Evolutionary conservation across 2,329 filamentous ascomycete genomes (phyloP).

Genomic region (Calonectria hawksworthii): DNA sequence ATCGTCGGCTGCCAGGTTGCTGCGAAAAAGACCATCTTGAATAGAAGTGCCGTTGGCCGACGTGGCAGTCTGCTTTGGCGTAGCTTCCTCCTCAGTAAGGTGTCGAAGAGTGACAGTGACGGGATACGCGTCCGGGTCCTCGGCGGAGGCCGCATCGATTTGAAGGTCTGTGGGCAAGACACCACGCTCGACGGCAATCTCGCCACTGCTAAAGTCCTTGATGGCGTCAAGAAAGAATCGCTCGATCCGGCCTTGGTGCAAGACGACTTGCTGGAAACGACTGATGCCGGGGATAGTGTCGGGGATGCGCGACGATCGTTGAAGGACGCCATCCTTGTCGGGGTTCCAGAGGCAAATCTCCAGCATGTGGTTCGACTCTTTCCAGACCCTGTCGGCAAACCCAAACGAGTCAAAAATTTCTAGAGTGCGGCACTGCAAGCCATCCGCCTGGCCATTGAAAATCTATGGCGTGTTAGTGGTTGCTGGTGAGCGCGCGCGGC

Average conservation of each 20-base stretch:
- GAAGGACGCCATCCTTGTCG: slow-evolving; percentile 68
- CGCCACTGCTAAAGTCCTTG: slow-evolving; percentile 27
- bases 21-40: slow-evolving; percentile 34
- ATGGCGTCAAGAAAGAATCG: slow-evolving; percentile 39
- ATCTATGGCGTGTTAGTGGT: slow-evolving; percentile 13
- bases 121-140: slow-evolving; percentile 30
- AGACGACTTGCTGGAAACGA: slow-evolving; percentile 74
- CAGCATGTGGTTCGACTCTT: slow-evolving; percentile 77
- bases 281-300: slow-evolving; percentile 74
- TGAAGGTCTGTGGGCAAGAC: slow-evolving; percentile 26
- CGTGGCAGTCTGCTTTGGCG: slow-evolving; percentile 30
- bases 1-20: slow-evolving; percentile 31
- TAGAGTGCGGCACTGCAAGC: slow-evolving; percentile 73
- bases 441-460: slow-evolving; percentile 59
- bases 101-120: slow-evolving; percentile 32
- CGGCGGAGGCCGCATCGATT: slow-evolving; percentile 18
- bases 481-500: no score
- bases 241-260: slow-evolving; percentile 61
- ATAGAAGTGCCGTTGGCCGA: slow-evolving; percentile 22
- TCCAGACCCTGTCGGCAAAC: slow-evolving; percentile 73
- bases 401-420: slow-evolving; percentile 82
- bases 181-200: slow-evolving; percentile 30
- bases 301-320: slow-evolving; percentile 70
- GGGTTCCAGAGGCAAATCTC: slow-evolving; percentile 75
- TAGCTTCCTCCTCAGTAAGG: slow-evolving; percentile 32